phyloP scores from a whole-genome alignment of 768 basidiomycete genomes.

The Chalciporus pseudorubinellus region DNA sequence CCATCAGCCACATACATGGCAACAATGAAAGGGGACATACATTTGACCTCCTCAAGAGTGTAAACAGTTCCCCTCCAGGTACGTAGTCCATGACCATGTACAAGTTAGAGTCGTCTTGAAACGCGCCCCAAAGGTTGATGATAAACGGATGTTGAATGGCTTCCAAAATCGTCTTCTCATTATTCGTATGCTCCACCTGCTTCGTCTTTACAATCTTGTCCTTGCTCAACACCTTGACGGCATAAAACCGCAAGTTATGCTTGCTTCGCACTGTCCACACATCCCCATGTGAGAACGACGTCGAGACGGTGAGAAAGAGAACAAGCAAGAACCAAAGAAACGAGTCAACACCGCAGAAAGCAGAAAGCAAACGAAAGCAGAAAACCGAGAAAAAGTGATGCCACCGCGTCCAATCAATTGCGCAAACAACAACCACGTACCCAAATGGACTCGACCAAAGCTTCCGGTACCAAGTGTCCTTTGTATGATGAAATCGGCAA shows the following conservation, averaged over 20 bases:
- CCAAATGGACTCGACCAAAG: constrained; percentile 94
- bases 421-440: constrained; percentile 36
- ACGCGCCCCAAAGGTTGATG: constrained; percentile 94
- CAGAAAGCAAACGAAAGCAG: neutral
- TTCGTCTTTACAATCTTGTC: constrained; percentile 90
- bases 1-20: constrained; percentile 11
- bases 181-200: constrained; percentile 97
- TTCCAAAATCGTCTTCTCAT: constrained; percentile 85
- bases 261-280: constrained; percentile 74
- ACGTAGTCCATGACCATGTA: constrained; percentile 99
- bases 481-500: constrained; percentile 77
- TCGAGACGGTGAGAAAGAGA: neutral
- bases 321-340: neutral
- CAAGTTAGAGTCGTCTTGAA: constrained; percentile 88
- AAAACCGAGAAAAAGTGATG: neutral
- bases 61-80: constrained; percentile 95
- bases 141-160: constrained; percentile 90
- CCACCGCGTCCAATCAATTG: neutral
- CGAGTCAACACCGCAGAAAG: neutral
- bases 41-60: constrained; percentile 85
- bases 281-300: constrained; percentile 2
- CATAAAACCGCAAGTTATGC: constrained; percentile 94
- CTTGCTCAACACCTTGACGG: constrained; percentile 92
- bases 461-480: constrained; percentile 91
- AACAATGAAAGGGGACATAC: constrained; percentile 42